Percentiles rank a stretch among this genome's conserved stretches.
phyloP scores from a whole-genome alignment of 352 stramenopile genomes.

The Phytophthora pisi region DNA sequence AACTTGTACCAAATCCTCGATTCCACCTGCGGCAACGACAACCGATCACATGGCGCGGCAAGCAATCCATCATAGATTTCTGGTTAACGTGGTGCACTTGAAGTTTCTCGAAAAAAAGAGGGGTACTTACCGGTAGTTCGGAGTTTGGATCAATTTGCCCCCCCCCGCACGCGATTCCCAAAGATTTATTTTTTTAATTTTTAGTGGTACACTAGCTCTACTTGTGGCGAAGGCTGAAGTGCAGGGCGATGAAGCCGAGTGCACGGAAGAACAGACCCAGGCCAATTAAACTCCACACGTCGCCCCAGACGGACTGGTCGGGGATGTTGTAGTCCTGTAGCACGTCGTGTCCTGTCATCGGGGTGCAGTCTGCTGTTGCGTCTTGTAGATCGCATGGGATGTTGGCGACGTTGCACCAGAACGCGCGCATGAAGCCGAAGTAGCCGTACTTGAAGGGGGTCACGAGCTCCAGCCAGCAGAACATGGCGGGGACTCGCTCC shows the following conservation, averaged over 20 bases:
- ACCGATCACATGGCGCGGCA: too few species aligned
- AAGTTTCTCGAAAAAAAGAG: too few species aligned
- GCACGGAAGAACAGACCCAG: constrained; percentile 50
- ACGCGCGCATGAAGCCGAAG: constrained; percentile 45
- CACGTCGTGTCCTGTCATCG: constrained; percentile 43
- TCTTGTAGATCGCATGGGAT: constrained; percentile 32
- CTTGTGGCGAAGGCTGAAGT: constrained; percentile 27
- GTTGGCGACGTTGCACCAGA: constrained; percentile 39
- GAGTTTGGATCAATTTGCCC: too few species aligned
- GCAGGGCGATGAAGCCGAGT: constrained; percentile 40
- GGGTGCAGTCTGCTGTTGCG: constrained; percentile 31
- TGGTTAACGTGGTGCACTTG: too few species aligned
- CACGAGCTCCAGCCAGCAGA: constrained; percentile 51
- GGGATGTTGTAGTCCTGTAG: constrained; percentile 46
- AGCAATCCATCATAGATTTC: too few species aligned
- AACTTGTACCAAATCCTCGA: too few species aligned
- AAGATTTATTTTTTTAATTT: too few species aligned
- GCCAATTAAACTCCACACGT: constrained; percentile 40
- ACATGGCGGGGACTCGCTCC: constrained; percentile 39
- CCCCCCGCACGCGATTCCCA: too few species aligned
- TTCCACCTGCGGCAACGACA: too few species aligned
- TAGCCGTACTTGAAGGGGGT: constrained; percentile 60
- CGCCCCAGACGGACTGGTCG: constrained; percentile 34
- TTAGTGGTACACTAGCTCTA: constrained; percentile 6
- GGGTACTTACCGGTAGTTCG: too few species aligned